A percentile compares a stretch with the other conserved stretches of the same genome.
These are phyloP conservation scores for Talaromyces islandicus DNA, from an alignment of 2,329 filamentous ascomycete genomes.

Conservation along the genomic window DNA sequence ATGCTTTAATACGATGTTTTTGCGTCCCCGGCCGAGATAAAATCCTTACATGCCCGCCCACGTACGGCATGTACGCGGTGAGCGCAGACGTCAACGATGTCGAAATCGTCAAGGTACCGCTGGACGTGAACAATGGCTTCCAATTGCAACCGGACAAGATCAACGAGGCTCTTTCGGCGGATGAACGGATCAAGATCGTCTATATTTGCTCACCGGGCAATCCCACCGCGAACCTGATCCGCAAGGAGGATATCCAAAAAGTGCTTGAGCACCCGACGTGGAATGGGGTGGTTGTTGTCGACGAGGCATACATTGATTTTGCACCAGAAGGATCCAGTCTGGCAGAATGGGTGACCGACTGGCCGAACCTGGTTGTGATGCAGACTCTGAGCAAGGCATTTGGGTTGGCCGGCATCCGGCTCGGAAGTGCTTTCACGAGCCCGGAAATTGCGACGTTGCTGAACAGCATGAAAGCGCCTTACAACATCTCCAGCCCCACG, in stretches of 20 bases:
- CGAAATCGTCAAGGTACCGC: slow-evolving; percentile 75
- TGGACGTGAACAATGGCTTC: slow-evolving; percentile 67
- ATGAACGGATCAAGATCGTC: slow-evolving; percentile 70
- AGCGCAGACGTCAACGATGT: slow-evolving; percentile 94
- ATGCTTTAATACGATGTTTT: slow-evolving; percentile 88
- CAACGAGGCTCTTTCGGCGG: slow-evolving; percentile 56
- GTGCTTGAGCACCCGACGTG: slow-evolving; percentile 82
- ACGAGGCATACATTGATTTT: slow-evolving; percentile 97
- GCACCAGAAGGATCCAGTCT: slow-evolving; percentile 71
- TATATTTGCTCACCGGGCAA: slow-evolving; percentile 96
- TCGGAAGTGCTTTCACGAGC: slow-evolving; percentile 78
- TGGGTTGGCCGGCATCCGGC: slow-evolving; percentile 84
- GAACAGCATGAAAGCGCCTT: slow-evolving; percentile 91
- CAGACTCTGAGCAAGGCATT: slow-evolving; percentile 98
- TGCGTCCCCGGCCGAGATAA: slow-evolving; percentile 81
- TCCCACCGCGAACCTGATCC: slow-evolving; percentile 74
- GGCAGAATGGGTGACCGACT: slow-evolving; percentile 85
- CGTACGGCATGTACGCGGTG: slow-evolving; percentile 97
- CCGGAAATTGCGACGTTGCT: slow-evolving; percentile 69
- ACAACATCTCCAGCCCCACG: slow-evolving; percentile 88
- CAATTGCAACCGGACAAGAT: slow-evolving; percentile 67
- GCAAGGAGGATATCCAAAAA: slow-evolving; percentile 65
- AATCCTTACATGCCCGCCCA: slow-evolving; percentile 91
- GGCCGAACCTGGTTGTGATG: slow-evolving; percentile 95
- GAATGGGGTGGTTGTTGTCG: slow-evolving; percentile 90